A percentile compares a stretch with the other conserved stretches of the same genome.
Evolutionary conservation across 2,329 filamentous ascomycete genomes (phyloP).

Genomic region (Claviceps lovelessii): DNA sequence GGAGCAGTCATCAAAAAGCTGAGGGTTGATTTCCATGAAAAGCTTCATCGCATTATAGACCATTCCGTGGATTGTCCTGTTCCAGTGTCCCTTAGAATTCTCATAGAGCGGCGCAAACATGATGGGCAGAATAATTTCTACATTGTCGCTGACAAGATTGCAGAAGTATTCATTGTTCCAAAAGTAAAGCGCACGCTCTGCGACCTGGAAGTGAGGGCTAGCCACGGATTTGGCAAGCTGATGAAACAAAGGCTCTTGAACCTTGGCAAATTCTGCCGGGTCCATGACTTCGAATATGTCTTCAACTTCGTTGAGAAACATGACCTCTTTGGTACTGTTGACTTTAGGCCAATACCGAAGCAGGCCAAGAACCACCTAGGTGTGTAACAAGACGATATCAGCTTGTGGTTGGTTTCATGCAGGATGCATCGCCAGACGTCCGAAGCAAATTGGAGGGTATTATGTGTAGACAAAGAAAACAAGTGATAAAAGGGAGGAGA

Average conservation of each 20-base stretch:
- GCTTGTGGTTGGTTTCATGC: background rate
- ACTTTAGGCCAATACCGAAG: constrained; percentile 98
- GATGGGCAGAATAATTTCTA: constrained; percentile 94
- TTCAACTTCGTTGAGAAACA: constrained; percentile 98
- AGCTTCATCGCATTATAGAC: constrained; percentile 99
- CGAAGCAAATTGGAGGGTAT: background rate
- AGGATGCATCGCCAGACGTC: background rate
- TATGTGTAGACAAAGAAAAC: background rate
- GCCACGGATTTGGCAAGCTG: constrained; percentile 96
- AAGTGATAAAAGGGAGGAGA: too few relatives aligned
- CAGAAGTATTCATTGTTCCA: constrained; percentile 99
- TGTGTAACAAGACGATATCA: background rate
- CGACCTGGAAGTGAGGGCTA: constrained; percentile 97
- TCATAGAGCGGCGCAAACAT: constrained; percentile 99
- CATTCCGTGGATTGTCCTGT: constrained; percentile 99
- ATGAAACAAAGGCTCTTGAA: constrained; percentile 93
- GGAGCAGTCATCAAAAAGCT: constrained; percentile 95
- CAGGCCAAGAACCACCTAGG: constrained; percentile 80
- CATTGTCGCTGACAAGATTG: constrained; percentile 96
- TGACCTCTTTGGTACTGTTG: constrained; percentile 98
- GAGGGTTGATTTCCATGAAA: constrained; percentile 99
- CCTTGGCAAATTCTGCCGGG: constrained; percentile 93
- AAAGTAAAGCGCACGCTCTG: constrained; percentile 93
- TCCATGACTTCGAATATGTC: constrained; percentile 99
- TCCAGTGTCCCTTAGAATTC: constrained; percentile 99